These are phyloP conservation scores for Pleurotus djamor DNA, from an alignment of 768 basidiomycete genomes.

Conservation along the genomic window DNA sequence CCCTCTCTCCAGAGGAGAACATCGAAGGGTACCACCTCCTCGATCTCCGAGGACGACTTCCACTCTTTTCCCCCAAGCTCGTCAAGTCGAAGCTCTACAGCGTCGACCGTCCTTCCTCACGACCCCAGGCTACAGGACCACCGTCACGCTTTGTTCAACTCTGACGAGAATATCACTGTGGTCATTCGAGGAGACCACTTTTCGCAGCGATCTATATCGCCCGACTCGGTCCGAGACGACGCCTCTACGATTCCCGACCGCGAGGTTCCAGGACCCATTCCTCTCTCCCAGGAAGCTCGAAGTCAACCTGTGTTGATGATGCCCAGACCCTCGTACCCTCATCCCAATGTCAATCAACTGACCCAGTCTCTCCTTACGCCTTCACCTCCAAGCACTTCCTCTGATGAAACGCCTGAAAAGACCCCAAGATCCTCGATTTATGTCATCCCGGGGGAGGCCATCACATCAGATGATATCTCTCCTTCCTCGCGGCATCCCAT, in stretches of 20 bases:
- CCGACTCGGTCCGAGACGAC: neutral
- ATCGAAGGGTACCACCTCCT: neutral
- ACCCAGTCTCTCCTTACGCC: neutral
- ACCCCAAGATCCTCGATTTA: neutral
- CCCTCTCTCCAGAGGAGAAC: neutral
- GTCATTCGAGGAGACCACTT: conserved; percentile 5
- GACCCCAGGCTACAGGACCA: neutral
- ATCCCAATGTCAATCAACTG: neutral
- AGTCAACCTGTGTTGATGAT: neutral
- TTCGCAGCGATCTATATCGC: neutral
- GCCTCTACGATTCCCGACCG: neutral
- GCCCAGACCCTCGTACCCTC: conserved; percentile 2
- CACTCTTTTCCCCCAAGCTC: conserved; percentile 3
- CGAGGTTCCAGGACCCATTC: neutral
- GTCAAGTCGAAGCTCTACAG: neutral
- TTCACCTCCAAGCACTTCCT: neutral
- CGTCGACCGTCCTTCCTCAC: neutral
- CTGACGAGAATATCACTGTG: conserved; percentile 4
- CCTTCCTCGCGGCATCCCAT: neutral
- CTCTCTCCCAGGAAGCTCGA: neutral
- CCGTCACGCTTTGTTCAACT: conserved; percentile 1
- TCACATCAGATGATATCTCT: conserved; percentile 3
- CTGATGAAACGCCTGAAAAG: neutral
- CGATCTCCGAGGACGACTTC: neutral
- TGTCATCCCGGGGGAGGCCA: conserved; percentile 2